phyloP scores from a whole-genome alignment of 2,329 filamentous ascomycete genomes.

The Pyrenophora teres region DNA sequence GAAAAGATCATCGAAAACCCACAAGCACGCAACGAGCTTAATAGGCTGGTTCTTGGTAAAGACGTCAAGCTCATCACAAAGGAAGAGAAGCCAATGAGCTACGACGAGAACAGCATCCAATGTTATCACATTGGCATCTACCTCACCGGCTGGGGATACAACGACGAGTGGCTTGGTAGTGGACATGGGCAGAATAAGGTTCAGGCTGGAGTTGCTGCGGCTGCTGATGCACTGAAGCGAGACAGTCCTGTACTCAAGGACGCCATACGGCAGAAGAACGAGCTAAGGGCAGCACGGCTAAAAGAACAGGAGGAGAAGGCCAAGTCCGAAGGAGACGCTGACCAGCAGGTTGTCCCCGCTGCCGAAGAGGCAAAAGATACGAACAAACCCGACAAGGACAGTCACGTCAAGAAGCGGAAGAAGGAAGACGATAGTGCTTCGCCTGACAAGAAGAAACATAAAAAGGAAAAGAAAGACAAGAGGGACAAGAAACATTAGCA shows the following conservation, averaged over 20 bases:
- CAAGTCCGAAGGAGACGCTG: conserved; percentile 11
- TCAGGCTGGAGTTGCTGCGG: conserved; percentile 71
- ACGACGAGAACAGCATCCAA: conserved; percentile 56
- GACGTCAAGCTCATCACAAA: conserved; percentile 49
- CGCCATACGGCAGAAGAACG: conserved; percentile 28
- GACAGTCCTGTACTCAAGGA: conserved; percentile 22
- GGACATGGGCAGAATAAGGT: conserved; percentile 70
- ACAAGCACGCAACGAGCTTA: conserved; percentile 47
- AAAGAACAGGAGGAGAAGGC: conserved; percentile 25
- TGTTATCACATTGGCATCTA: conserved; percentile 68
- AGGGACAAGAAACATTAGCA: conserved; percentile 10
- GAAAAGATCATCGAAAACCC: conserved; percentile 44
- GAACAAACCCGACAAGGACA: neutral
- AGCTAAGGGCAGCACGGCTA: conserved; percentile 21
- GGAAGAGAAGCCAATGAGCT: conserved; percentile 59
- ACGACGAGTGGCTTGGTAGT: conserved; percentile 63
- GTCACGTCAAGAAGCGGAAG: conserved; percentile 12
- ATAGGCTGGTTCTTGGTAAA: conserved; percentile 40
- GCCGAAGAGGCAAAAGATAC: conserved; percentile 29
- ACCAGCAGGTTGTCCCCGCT: conserved; percentile 1
- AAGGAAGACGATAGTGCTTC: neutral
- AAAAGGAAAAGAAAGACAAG: conserved; percentile 21
- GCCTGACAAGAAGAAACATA: conserved; percentile 21
- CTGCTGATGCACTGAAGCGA: conserved; percentile 63
- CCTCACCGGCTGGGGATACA: conserved; percentile 71